These are phyloP conservation scores for Cucurbita pepo DNA, from an alignment of 306 rosid genomes.

Conservation along the genomic window DNA sequence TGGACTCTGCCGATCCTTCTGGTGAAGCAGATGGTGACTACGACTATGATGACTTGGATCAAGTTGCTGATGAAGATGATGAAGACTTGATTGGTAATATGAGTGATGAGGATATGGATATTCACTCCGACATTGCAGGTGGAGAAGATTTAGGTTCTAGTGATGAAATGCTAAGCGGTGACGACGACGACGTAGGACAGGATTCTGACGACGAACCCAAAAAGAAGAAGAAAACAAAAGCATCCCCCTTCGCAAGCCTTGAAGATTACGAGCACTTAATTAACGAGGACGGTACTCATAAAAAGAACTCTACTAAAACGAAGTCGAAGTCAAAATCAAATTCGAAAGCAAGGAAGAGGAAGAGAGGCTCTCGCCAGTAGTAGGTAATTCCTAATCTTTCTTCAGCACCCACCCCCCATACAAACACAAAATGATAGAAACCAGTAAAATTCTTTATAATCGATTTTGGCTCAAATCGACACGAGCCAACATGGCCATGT, in stretches of 20 bases:
- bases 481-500: neutral
- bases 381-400: neutral
- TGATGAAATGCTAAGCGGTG: constrained; percentile 14
- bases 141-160: constrained; percentile 28
- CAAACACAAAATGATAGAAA: neutral
- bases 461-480: neutral
- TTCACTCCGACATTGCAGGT: constrained; percentile 32
- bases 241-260: constrained; percentile 67
- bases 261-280: constrained; percentile 77
- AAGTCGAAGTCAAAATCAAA: constrained; percentile 12
- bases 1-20: constrained; percentile 47
- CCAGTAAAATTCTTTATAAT: constrained; percentile 2
- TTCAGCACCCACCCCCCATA: neutral
- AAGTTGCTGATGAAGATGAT: constrained; percentile 51
- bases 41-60: constrained; percentile 75
- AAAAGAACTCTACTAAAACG: constrained; percentile 16
- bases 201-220: constrained; percentile 23
- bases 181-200: neutral
- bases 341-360: constrained; percentile 23
- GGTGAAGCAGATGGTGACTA: constrained; percentile 42
- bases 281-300: constrained; percentile 12
- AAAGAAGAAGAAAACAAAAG: constrained; percentile 34
- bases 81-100: constrained; percentile 60
- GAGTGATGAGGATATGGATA: constrained; percentile 53
- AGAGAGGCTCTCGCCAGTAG: constrained; percentile 4